Base-by-base conservation (phyloP, 345 rosid genomes). In the Eucalyptus decipiens region DNA sequence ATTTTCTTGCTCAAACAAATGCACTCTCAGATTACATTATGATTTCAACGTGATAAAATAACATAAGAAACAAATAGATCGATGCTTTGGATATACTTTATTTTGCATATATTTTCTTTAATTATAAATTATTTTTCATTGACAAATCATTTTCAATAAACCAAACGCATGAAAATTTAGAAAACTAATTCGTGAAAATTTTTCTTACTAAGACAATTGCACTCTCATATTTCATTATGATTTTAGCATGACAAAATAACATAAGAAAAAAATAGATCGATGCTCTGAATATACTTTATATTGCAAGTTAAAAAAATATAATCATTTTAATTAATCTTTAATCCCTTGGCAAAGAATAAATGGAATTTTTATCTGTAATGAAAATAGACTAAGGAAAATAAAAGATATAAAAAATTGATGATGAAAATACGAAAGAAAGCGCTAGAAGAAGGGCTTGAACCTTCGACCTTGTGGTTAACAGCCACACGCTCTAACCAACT, bases 401-500 rank as follows among this genome's bases (percentile, higher is more conserved):
- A 32, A 69, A 69, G 42, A 32, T 15, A 1, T 0, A 24, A 54
- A 42, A 11, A 40, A 12, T 4, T 12, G 30, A 56, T 9, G 1
- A n/a, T 40, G 2, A 11, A 34, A 8, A 1, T 18, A 2, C 9
- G 15, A 32, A 30, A 48, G 60, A 51, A 6, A 6, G 43, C 91
- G 91, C 91, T 88, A 90, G 91, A 88, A 12, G 89, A 81, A 88
- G 91, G 91, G 91, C 58, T 90, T 86, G 90, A 90, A 90, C 90
- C 90, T 88, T 81, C 90, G 90, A 90, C 91, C 91, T 88, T 87
- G 95, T 94, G 95, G 98, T 97, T 96, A 95, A 95, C 94, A 95
- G 96, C 97, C 95, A 94, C 96, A 96, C 95, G 96, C 95, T 95
- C 97, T 95, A 95, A 90, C 96, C 99, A 94, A 92, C 97, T 96